phyloP scores from a whole-genome alignment of 495 filamentous ascomycete species.

The Parathielavia hyrcaniae region DNA sequence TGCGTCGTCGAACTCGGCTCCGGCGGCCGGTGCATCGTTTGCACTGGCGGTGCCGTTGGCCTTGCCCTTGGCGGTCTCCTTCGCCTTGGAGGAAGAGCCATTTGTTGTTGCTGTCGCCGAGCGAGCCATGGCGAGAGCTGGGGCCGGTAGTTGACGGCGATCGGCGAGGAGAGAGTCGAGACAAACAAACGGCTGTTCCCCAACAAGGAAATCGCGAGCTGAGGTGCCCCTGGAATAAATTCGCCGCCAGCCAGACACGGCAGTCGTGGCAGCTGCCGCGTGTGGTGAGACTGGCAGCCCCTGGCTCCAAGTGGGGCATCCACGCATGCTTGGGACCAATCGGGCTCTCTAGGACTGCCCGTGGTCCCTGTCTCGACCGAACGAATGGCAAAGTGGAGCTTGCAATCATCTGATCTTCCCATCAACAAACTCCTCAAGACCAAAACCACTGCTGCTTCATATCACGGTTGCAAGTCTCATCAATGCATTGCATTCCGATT shows the following conservation, averaged over 20 bases:
- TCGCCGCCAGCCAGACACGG: neutral
- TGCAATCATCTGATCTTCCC: conserved; percentile 4
- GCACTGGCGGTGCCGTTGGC: conserved; percentile 10
- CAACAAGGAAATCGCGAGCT: neutral
- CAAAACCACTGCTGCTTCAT: neutral
- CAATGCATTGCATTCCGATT: neutral
- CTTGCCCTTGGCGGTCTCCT: conserved; percentile 21
- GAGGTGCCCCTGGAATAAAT: neutral
- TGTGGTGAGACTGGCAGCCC: conserved; percentile 4
- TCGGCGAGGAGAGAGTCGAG: neutral
- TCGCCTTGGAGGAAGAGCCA: conserved; percentile 17
- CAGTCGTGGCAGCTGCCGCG: neutral
- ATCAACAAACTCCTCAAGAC: neutral
- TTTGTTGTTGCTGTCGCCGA: conserved; percentile 16
- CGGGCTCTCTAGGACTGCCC: neutral
- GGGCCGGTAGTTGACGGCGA: neutral
- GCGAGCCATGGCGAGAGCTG: conserved; percentile 20
- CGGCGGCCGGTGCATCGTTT: conserved; percentile 12
- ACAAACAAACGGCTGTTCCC: conserved; percentile 1
- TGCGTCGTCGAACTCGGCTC: conserved; percentile 30
- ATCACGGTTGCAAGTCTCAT: too few relatives aligned
- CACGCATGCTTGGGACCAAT: neutral
- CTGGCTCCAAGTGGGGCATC: conserved; percentile 11
- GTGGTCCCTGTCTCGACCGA: neutral
- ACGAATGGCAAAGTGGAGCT: conserved; percentile 16